Conservation (phyloP, 202 grass and related monocot species). For the Zoysia matrella region DNA sequence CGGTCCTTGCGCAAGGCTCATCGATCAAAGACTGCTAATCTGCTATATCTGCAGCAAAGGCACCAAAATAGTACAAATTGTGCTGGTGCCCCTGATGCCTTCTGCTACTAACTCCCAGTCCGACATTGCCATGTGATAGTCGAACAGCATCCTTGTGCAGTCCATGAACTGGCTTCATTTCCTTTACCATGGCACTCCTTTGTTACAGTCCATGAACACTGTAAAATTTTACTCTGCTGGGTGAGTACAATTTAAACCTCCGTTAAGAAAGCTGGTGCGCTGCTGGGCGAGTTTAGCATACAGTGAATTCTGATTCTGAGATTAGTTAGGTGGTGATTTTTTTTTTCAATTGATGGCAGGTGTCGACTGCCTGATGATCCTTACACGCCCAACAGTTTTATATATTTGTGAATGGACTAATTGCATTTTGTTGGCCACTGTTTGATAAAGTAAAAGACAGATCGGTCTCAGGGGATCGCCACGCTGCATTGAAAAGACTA, state of each 20-base stretch:
- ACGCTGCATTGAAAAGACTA: constrained; percentile 46
- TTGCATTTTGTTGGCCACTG: constrained; percentile 36
- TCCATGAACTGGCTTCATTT: constrained; percentile 49
- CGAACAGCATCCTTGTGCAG: constrained; percentile 41
- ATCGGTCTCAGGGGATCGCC: constrained; percentile 54
- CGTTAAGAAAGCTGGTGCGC: background rate
- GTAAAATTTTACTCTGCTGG: background rate
- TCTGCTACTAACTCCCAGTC: constrained; percentile 43
- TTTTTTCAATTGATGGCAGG: constrained; percentile 30
- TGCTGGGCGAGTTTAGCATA: constrained; percentile 12
- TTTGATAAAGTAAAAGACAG: constrained; percentile 46
- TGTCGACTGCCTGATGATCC: constrained; percentile 23
- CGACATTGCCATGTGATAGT: constrained; percentile 63
- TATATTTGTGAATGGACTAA: constrained; percentile 40
- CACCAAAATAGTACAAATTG: constrained; percentile 67
- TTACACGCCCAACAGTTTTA: constrained; percentile 46
- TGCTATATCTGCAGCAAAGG: constrained; percentile 31
- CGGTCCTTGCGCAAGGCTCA: constrained; percentile 17
- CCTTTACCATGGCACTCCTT: constrained; percentile 28
- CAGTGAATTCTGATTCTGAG: background rate
- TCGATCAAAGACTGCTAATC: constrained; percentile 16
- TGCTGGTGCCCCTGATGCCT: constrained; percentile 48
- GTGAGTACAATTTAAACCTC: background rate
- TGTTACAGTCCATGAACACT: background rate
- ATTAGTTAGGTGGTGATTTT: constrained; percentile 7